These are phyloP conservation scores for Stagonosporopsis vannaccii DNA, from an alignment of 2,329 filamentous ascomycete genomes.

Conservation along the genomic window DNA sequence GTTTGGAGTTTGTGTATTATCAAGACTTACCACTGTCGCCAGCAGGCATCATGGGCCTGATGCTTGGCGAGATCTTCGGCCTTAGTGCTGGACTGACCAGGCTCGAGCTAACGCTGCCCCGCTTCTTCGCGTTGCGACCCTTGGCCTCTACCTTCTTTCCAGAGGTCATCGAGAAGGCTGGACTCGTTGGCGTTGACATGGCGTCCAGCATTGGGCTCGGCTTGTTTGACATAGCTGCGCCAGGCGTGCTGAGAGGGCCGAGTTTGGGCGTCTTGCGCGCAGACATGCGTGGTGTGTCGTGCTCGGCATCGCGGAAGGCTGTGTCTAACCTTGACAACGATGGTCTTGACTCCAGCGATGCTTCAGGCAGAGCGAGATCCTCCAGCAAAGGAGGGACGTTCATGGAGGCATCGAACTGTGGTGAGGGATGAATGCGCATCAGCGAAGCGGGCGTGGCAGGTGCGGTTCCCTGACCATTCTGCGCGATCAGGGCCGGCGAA, in stretches of 20 bases:
- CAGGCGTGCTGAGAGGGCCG: conserved; percentile 61
- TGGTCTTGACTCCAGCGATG: conserved; percentile 57
- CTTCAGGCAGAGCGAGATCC: conserved; percentile 76
- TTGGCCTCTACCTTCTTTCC: conserved; percentile 44
- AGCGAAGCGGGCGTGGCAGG: conserved; percentile 83
- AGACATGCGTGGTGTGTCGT: conserved; percentile 67
- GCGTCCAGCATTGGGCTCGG: conserved; percentile 62
- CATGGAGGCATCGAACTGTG: conserved; percentile 35
- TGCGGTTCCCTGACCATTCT: conserved; percentile 42
- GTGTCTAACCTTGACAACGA: conserved; percentile 61
- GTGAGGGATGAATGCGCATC: conserved; percentile 65
- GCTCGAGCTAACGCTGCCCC: conserved; percentile 65
- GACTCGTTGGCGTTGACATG: conserved; percentile 59
- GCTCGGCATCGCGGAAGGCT: conserved; percentile 54
- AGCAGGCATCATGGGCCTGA: conserved; percentile 86
- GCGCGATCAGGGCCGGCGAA: conserved; percentile 70
- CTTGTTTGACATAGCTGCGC: conserved; percentile 36
- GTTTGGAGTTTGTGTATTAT: background rate
- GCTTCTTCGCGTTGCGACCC: conserved; percentile 48
- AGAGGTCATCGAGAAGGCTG: conserved; percentile 37
- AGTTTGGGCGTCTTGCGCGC: conserved; percentile 73
- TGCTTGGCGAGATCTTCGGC: conserved; percentile 90
- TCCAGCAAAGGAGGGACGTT: conserved; percentile 56
- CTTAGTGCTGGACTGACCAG: conserved; percentile 86
- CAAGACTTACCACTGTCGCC: conserved; percentile 58